Evolutionary conservation across 2,329 filamentous ascomycete genomes (phyloP).

Genomic region (Talaromyces sp.): DNA sequence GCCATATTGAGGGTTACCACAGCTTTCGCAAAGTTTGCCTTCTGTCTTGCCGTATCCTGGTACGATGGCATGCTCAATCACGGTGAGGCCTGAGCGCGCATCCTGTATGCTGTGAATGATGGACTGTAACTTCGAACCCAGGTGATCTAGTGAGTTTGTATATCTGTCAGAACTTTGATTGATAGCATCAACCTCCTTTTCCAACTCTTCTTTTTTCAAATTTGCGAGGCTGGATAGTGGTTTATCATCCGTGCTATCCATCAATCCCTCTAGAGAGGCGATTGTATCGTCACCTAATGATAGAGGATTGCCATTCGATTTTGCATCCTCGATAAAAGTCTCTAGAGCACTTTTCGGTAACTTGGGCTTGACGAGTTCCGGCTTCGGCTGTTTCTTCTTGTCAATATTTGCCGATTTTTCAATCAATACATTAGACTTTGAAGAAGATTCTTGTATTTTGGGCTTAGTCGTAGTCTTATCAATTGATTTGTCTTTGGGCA

Average conservation of each 20-base stretch:
- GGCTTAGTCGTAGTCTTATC: neutral
- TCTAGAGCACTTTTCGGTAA: constrained; percentile 43
- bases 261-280: constrained; percentile 42
- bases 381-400: constrained; percentile 20
- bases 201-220: constrained; percentile 9
- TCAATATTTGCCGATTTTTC: constrained; percentile 13
- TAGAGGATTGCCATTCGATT: constrained; percentile 36
- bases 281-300: constrained; percentile 45
- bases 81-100: constrained; percentile 38
- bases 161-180: constrained; percentile 18
- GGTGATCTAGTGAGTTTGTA: constrained; percentile 33
- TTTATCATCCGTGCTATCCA: constrained; percentile 28
- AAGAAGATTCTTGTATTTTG: neutral
- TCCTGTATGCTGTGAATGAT: constrained; percentile 40
- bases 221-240: neutral
- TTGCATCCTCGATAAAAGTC: constrained; percentile 40
- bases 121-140: constrained; percentile 39
- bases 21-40: constrained; percentile 22
- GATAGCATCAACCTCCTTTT: constrained; percentile 2
- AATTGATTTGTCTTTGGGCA: neutral
- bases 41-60: constrained; percentile 12
- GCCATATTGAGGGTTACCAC: constrained; percentile 17
- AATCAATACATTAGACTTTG: neutral
- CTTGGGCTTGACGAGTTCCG: constrained; percentile 33
- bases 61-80: constrained; percentile 37